A percentile compares a stretch with the other conserved stretches of the same genome.
These are phyloP conservation scores for Hygrocybe punicea DNA, from an alignment of 768 basidiomycete species.

Conservation along the genomic window DNA sequence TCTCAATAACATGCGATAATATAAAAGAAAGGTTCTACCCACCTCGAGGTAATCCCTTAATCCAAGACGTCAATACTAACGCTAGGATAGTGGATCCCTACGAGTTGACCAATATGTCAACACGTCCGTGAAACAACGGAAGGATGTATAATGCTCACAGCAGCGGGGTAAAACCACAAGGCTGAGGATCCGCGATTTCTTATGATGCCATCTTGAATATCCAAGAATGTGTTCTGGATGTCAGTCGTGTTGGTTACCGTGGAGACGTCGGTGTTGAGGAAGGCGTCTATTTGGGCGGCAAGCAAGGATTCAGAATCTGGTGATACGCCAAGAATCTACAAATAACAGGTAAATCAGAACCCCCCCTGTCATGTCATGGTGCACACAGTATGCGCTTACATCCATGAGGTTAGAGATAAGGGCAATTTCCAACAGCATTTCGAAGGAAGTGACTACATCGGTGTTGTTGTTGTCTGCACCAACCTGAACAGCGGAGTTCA, in stretches of 20 bases:
- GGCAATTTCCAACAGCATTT: not conserved
- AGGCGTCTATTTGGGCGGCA: not conserved
- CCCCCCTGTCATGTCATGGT: no score
- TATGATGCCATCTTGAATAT: not conserved
- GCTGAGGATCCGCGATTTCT: not conserved
- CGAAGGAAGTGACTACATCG: not conserved
- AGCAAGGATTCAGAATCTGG: not conserved
- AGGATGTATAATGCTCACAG: not conserved
- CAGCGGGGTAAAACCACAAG: conserved; percentile 2
- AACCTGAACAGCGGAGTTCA: not conserved
- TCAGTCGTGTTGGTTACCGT: not conserved
- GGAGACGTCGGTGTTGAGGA: not conserved
- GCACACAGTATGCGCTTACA: not conserved
- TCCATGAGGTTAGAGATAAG: not conserved
- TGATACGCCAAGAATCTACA: not conserved
- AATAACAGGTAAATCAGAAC: not conserved
- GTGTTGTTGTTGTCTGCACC: no score
- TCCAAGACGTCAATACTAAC: not conserved
- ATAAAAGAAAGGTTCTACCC: not conserved
- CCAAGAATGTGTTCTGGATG: not conserved
- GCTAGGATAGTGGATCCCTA: not conserved
- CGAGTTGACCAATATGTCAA: not conserved
- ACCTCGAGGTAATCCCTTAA: conserved; percentile 2
- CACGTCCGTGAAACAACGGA: not conserved
- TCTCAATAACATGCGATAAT: not conserved